These are phyloP conservation scores for Haplographium delicatum DNA, from an alignment of 495 filamentous ascomycete genomes.

Conservation along the genomic window DNA sequence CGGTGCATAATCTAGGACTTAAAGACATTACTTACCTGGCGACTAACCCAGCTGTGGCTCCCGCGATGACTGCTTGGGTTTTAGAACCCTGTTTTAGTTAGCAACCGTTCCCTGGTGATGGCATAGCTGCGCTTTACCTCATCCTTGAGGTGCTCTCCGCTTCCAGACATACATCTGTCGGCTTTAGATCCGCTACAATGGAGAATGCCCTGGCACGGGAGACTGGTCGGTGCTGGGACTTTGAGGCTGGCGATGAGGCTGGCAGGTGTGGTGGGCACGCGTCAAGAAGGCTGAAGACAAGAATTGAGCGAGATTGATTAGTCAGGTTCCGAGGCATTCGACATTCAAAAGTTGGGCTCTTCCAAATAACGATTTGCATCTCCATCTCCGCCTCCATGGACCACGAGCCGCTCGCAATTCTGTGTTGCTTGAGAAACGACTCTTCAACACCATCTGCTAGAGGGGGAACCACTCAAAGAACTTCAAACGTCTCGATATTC, in stretches of 20 bases:
- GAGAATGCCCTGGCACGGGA: neutral
- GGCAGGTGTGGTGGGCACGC: neutral
- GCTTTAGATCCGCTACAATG: neutral
- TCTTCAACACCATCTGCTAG: too few species aligned
- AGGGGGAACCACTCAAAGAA: too few species aligned
- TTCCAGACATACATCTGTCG: constrained; percentile 65
- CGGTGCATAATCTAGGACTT: neutral
- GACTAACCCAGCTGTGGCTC: constrained; percentile 81
- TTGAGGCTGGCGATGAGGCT: neutral
- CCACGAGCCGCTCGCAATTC: too few species aligned
- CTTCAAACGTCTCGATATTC: too few species aligned
- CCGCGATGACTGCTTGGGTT: constrained; percentile 75
- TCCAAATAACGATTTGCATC: too few species aligned
- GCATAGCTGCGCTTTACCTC: constrained; percentile 48
- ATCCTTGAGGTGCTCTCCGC: constrained; percentile 78
- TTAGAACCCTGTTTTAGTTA: constrained; percentile 59
- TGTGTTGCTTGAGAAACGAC: too few species aligned
- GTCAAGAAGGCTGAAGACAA: neutral
- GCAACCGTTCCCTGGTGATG: neutral
- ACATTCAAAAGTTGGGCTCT: too few species aligned
- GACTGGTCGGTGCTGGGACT: neutral
- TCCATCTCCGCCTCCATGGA: too few species aligned
- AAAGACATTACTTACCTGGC: constrained; percentile 53
- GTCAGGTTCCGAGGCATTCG: too few species aligned
- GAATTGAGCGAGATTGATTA: too few species aligned